A percentile compares a stretch with the other conserved stretches of the same genome.
Evolutionary conservation across 2,329 filamentous ascomycete genomes (phyloP).

Genomic region (Fusarium sp.): DNA sequence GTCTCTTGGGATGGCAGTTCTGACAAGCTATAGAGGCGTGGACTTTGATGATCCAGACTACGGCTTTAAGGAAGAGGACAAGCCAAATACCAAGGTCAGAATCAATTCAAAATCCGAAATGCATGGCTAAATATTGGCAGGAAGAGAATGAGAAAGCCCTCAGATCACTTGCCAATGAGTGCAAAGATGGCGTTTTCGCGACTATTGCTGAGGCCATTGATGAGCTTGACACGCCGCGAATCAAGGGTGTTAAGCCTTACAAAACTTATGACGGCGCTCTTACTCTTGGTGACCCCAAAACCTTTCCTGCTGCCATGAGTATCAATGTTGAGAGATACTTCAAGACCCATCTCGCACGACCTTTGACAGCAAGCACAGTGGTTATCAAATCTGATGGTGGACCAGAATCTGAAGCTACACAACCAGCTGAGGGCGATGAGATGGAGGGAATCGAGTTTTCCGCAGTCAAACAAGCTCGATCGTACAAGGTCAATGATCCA

Average conservation of each 20-base stretch:
- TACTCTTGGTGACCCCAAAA: conserved; percentile 81
- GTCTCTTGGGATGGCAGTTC: background rate
- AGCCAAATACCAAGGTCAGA: conserved; percentile 74
- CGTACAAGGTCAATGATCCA: conserved; percentile 84
- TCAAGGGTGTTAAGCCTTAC: conserved; percentile 82
- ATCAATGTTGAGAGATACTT: conserved; percentile 95
- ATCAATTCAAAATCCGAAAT: background rate
- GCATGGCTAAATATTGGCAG: conserved; percentile 44
- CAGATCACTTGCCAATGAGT: conserved; percentile 73
- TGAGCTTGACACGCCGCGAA: conserved; percentile 79
- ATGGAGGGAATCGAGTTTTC: conserved; percentile 70
- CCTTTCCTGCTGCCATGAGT: conserved; percentile 78
- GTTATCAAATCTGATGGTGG: conserved; percentile 67
- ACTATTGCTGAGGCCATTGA: conserved; percentile 88
- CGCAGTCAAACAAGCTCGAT: conserved; percentile 79
- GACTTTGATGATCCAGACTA: conserved; percentile 95
- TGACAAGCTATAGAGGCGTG: conserved; percentile 71
- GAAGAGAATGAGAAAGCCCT: conserved; percentile 78
- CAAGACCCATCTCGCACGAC: conserved; percentile 80
- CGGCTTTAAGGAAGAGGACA: conserved; percentile 92
- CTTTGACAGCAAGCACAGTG: conserved; percentile 82
- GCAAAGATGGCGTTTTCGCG: conserved; percentile 77
- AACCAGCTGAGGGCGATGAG: conserved; percentile 61
- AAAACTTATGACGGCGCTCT: conserved; percentile 84
- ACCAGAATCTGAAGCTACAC: conserved; percentile 62